Evolutionary conservation across 345 rosid species (phyloP).

Genomic region (Pugionium dolabratum): DNA sequence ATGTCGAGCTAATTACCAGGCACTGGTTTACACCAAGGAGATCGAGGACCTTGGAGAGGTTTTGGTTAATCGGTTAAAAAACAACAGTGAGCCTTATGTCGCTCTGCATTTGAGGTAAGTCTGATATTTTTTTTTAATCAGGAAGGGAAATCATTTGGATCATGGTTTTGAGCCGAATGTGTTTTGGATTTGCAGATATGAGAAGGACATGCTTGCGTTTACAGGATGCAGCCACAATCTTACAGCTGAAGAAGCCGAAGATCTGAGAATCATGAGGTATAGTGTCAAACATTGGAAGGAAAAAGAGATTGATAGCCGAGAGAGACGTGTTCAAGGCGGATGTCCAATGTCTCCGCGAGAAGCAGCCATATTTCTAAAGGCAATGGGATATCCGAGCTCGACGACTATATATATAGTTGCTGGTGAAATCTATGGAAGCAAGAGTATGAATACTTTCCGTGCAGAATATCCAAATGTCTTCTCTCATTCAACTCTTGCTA

Average conservation of each 20-base stretch:
- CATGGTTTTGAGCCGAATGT: slow-evolving; percentile 7
- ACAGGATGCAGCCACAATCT: slow-evolving; percentile 98
- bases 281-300: slow-evolving; percentile 91
- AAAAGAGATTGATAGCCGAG: slow-evolving; percentile 83
- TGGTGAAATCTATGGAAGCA: slow-evolving; percentile 78
- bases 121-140: background rate
- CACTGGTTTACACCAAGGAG: slow-evolving; percentile 65
- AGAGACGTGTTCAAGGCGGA: slow-evolving; percentile 74
- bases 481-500: slow-evolving; percentile 76
- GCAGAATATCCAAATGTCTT: slow-evolving; percentile 84
- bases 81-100: slow-evolving; percentile 65
- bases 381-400: slow-evolving; percentile 89
- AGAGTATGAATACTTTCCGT: slow-evolving; percentile 73
- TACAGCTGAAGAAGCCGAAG: slow-evolving; percentile 66
- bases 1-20: slow-evolving; percentile 93
- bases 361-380: slow-evolving; percentile 90
- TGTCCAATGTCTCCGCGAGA: slow-evolving; percentile 99
- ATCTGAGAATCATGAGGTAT: slow-evolving; percentile 80
- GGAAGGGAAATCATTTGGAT: background rate
- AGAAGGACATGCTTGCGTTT: slow-evolving; percentile 99
- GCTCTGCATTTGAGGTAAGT: slow-evolving; percentile 82
- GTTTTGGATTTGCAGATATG: slow-evolving; percentile 62
- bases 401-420: slow-evolving; percentile 92
- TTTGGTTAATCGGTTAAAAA: slow-evolving; percentile 71
- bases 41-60: slow-evolving; percentile 70